Conservation (phyloP, 805 yeast genomes). For the Candida methanosorbosa region DNA sequence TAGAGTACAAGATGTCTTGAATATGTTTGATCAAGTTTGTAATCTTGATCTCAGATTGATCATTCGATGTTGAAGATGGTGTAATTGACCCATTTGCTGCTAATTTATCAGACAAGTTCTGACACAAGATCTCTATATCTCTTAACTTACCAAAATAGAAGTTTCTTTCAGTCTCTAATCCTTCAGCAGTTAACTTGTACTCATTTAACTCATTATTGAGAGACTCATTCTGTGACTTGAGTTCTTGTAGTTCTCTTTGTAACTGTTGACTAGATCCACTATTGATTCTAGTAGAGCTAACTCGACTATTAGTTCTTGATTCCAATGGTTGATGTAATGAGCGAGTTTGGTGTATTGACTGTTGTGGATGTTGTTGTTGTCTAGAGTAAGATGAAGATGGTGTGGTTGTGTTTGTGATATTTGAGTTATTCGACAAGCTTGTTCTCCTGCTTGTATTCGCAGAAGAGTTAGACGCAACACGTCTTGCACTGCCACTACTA, state of each 20-base stretch:
- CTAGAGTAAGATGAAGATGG: no score
- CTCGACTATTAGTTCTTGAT: not conserved
- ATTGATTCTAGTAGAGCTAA: not conserved
- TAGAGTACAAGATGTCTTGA: constrained; percentile 68
- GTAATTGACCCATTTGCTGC: constrained; percentile 9
- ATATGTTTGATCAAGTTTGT: constrained; percentile 47
- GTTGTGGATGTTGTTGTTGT: no score
- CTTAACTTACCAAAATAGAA: constrained; percentile 85
- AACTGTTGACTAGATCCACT: not conserved
- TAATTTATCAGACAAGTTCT: constrained; percentile 47
- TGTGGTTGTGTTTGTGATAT: constrained; percentile 1
- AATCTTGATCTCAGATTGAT: constrained; percentile 10
- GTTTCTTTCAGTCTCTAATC: constrained; percentile 74
- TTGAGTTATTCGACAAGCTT: constrained; percentile 8
- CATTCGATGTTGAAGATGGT: not conserved
- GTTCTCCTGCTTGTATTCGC: constrained; percentile 12
- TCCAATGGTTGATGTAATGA: not conserved
- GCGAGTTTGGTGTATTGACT: no score
- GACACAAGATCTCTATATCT: constrained; percentile 77
- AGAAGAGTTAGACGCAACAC: constrained; percentile 8
- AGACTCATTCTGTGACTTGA: not conserved
- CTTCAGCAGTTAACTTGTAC: constrained; percentile 49
- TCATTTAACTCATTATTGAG: constrained; percentile 49
- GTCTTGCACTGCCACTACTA: constrained; percentile 5
- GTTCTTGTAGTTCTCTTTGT: not conserved